Percentiles rank a stretch among this genome's conserved stretches.
These are phyloP conservation scores for Saussurea involucrata DNA, from an alignment of 129 eudicot species.

Conservation along the genomic window DNA sequence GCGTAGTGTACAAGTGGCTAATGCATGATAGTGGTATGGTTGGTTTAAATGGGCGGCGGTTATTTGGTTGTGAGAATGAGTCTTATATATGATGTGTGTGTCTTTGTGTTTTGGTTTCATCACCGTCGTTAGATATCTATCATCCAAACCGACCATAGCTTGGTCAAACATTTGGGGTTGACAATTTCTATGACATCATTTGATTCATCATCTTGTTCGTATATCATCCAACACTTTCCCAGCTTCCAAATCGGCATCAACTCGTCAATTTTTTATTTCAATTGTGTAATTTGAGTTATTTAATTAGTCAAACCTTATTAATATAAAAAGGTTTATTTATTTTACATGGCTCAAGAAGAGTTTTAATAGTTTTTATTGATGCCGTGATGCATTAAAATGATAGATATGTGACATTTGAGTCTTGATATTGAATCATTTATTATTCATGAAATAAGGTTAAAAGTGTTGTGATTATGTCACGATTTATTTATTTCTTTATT, in stretches of 20 bases:
- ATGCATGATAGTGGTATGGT: neutral
- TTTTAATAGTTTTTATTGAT: neutral
- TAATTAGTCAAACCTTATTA: neutral
- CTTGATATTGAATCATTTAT: neutral
- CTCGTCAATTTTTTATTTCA: neutral
- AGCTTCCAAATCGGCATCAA: constrained; percentile 20
- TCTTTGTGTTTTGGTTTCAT: neutral
- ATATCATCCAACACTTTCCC: constrained; percentile 1
- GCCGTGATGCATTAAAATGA: neutral
- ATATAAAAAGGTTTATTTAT: neutral
- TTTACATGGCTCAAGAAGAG: neutral
- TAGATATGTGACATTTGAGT: no score
- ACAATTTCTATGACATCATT: constrained; percentile 32
- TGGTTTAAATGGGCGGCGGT: neutral
- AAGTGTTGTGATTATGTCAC: no score
- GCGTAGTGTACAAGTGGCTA: neutral
- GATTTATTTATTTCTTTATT: no score
- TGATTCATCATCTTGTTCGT: constrained; percentile 25
- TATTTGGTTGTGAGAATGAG: constrained; percentile 13
- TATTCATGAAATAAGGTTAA: no score
- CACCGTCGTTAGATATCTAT: constrained; percentile 20
- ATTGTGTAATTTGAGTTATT: neutral
- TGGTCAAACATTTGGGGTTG: constrained; percentile 31
- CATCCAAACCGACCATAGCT: constrained; percentile 20
- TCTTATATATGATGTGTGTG: constrained; percentile 12